phyloP scores from a whole-genome alignment of 306 rosid species.

The Cicer judaicum region DNA sequence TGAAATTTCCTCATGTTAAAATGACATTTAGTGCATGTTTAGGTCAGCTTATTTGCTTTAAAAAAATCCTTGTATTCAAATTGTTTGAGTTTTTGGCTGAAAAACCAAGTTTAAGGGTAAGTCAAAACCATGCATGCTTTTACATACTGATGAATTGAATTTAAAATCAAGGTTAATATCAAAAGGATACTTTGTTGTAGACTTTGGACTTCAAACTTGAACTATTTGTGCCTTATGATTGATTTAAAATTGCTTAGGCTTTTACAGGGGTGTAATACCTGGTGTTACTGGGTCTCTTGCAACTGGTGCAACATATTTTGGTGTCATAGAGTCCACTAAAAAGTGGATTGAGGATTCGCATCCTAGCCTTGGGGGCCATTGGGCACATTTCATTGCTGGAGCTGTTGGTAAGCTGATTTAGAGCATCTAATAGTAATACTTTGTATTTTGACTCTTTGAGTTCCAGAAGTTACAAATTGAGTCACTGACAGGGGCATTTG shows the following conservation, averaged over 20 bases:
- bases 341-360: conserved; percentile 88
- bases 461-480: conserved; percentile 37
- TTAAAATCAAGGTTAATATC: background rate
- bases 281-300: conserved; percentile 92
- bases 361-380: conserved; percentile 81
- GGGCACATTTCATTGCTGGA: conserved; percentile 96
- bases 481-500: background rate
- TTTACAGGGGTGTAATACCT: conserved; percentile 84
- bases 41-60: conserved; percentile 15
- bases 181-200: conserved; percentile 23
- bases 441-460: conserved; percentile 31
- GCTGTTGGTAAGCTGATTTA: conserved; percentile 73
- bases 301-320: conserved; percentile 95
- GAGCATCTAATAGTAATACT: conserved; percentile 31
- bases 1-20: conserved; percentile 9
- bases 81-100: background rate
- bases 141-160: conserved; percentile 13
- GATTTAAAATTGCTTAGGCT: conserved; percentile 57
- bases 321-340: conserved; percentile 87
- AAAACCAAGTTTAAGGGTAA: background rate
- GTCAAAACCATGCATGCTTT: conserved; percentile 29
- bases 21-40: conserved; percentile 21
- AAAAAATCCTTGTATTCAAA: background rate
- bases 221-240: conserved; percentile 31
- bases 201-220: conserved; percentile 32